These are phyloP conservation scores for Sclerotinia subarctica DNA, from an alignment of 2,329 filamentous ascomycete genomes.

Conservation along the genomic window DNA sequence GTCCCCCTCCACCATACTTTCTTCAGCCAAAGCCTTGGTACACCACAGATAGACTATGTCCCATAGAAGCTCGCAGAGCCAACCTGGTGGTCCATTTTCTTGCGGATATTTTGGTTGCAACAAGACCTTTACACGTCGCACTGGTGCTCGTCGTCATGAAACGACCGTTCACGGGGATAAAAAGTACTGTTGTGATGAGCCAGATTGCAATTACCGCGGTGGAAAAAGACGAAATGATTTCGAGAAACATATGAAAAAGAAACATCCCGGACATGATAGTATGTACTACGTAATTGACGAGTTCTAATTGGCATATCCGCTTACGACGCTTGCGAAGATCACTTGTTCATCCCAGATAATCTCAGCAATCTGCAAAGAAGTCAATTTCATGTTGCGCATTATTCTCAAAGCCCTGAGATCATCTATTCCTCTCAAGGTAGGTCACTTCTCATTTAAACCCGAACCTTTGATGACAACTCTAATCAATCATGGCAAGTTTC, in stretches of 20 bases:
- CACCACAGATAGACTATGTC: constrained; percentile 3
- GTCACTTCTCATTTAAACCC: not conserved
- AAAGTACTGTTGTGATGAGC: constrained; percentile 17
- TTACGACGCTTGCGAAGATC: constrained; percentile 6
- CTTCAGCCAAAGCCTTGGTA: constrained; percentile 18
- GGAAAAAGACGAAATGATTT: constrained; percentile 18
- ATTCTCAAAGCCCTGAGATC: not conserved
- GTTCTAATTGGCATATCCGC: not conserved
- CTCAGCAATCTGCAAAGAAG: constrained; percentile 11
- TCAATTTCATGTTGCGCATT: not conserved
- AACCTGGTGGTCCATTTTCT: not conserved
- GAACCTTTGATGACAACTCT: not conserved
- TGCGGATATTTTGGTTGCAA: constrained; percentile 18
- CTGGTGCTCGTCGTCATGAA: constrained; percentile 18
- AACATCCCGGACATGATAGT: constrained; percentile 20
- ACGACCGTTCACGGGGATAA: constrained; percentile 16
- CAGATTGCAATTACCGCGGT: constrained; percentile 19
- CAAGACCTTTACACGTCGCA: constrained; percentile 19
- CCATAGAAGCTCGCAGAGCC: not conserved
- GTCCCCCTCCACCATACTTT: not conserved
- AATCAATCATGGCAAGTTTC: not conserved
- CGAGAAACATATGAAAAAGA: constrained; percentile 16
- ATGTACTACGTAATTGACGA: not conserved
- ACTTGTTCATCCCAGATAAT: constrained; percentile 17
- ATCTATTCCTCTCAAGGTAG: not conserved